Percentiles rank a stretch among this genome's conserved stretches.
Evolutionary conservation across 495 filamentous ascomycete species (phyloP).

Genomic region (Pyrenula massariospora): DNA sequence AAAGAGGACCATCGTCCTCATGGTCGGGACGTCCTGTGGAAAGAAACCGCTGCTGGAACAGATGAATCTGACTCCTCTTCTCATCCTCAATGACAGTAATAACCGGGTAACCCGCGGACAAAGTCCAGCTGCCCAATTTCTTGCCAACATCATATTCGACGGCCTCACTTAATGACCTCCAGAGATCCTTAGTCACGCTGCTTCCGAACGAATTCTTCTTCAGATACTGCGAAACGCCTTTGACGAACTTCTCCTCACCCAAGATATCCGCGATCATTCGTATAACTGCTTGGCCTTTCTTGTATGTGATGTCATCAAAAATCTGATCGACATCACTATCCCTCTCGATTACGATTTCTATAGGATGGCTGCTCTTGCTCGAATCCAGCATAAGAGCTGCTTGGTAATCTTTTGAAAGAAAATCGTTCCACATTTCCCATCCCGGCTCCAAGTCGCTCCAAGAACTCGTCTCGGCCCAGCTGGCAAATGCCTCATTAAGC

Average conservation of each 20-base stretch:
- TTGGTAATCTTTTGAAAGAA: conserved; percentile 5
- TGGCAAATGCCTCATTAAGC: conserved; percentile 17
- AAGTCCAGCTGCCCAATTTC: conserved; percentile 71
- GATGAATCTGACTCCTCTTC: conserved; percentile 42
- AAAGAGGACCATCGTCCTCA: conserved; percentile 41
- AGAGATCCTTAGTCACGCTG: conserved; percentile 10
- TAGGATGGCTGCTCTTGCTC: background rate
- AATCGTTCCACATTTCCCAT: conserved; percentile 6
- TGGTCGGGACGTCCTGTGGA: conserved; percentile 47
- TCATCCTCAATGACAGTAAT: conserved; percentile 54
- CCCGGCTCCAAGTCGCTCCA: conserved; percentile 18
- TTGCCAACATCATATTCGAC: conserved; percentile 4
- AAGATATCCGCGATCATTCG: conserved; percentile 7
- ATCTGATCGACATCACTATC: background rate
- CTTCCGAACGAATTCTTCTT: conserved; percentile 6
- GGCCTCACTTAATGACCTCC: conserved; percentile 2
- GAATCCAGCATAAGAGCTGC: conserved; percentile 1
- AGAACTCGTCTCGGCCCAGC: conserved; percentile 43
- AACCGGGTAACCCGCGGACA: conserved; percentile 65
- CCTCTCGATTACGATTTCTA: background rate
- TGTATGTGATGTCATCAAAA: conserved; percentile 10
- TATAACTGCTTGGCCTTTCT: conserved; percentile 6
- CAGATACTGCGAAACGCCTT: conserved; percentile 6
- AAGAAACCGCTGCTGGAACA: conserved; percentile 69
- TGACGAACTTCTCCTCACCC: conserved; percentile 5